Percentiles rank a stretch among this genome's conserved stretches.
Evolutionary conservation across 371 early-diverging fungal genomes (phyloP).

Genomic region (Choanephora cucurbitarum): DNA sequence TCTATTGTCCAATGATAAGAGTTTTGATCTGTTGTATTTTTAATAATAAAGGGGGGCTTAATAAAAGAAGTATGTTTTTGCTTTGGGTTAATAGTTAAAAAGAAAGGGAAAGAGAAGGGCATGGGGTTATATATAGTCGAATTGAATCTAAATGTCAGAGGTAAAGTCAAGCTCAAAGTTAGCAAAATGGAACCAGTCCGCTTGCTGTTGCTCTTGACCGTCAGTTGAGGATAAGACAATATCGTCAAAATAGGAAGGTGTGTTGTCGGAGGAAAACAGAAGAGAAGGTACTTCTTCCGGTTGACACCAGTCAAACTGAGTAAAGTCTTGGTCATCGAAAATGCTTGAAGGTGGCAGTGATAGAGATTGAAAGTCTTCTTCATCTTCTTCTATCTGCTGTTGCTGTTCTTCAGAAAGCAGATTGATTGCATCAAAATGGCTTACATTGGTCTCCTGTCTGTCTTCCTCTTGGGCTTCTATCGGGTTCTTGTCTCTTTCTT

Average conservation of each 20-base stretch:
- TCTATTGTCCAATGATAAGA: no score
- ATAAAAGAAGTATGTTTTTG: no score
- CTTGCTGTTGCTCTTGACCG: not conserved
- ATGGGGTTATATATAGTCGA: no score
- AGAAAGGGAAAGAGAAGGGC: not conserved
- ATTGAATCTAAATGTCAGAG: constrained; percentile 4
- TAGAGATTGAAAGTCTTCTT: constrained; percentile 4
- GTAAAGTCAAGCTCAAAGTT: constrained; percentile 36
- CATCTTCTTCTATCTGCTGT: constrained; percentile 1
- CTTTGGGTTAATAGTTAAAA: not conserved
- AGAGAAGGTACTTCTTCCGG: constrained; percentile 21
- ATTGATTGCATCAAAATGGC: constrained; percentile 5
- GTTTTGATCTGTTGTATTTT: no score
- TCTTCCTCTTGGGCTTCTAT: constrained; percentile 1
- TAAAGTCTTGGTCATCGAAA: constrained; percentile 1
- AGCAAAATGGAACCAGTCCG: constrained; percentile 38
- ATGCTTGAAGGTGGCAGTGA: constrained; percentile 7
- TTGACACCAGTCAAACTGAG: constrained; percentile 14
- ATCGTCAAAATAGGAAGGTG: constrained; percentile 13
- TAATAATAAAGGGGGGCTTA: no score
- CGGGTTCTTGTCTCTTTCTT: constrained; percentile 7
- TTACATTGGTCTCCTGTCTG: not conserved
- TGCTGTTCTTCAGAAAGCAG: constrained; percentile 10
- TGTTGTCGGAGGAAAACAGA: constrained; percentile 16
- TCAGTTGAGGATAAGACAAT: not conserved